These are phyloP conservation scores for Triticum urartu DNA, from an alignment of 176 grass and related monocot genomes.

Conservation along the genomic window DNA sequence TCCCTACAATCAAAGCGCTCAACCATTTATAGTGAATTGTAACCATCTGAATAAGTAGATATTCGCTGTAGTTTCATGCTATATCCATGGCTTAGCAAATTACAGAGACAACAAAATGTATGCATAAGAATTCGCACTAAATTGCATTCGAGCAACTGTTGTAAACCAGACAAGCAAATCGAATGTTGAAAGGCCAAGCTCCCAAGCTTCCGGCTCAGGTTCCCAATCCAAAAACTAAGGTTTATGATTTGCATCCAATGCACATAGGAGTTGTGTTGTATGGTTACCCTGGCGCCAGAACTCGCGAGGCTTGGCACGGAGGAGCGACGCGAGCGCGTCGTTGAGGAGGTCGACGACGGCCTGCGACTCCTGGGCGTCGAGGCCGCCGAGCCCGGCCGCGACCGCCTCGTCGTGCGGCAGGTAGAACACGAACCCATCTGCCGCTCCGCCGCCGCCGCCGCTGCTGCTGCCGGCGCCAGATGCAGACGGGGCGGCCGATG, in stretches of 20 bases:
- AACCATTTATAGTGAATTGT: background rate
- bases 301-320: slow-evolving; percentile 61
- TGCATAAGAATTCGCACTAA: background rate
- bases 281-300: slow-evolving; percentile 83
- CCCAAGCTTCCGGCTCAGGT: background rate
- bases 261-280: background rate
- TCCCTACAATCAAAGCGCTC: background rate
- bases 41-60: background rate
- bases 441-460: background rate
- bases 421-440: slow-evolving; percentile 61
- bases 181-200: background rate
- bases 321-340: slow-evolving; percentile 59
- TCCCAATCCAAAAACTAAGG: background rate
- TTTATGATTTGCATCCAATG: background rate
- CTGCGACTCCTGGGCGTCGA: slow-evolving; percentile 89
- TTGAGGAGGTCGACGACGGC: slow-evolving; percentile 88
- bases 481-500: slow-evolving; percentile 43
- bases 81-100: background rate
- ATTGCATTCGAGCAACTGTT: slow-evolving; percentile 8
- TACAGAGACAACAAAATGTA: background rate
- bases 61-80: background rate
- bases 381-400: slow-evolving; percentile 75
- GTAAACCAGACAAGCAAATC: slow-evolving; percentile 19
- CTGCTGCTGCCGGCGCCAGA: slow-evolving; percentile 17
- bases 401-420: slow-evolving; percentile 93